Conservation (phyloP, 371 early-diverging fungal genomes). For the Haplosporangium sp. region DNA sequence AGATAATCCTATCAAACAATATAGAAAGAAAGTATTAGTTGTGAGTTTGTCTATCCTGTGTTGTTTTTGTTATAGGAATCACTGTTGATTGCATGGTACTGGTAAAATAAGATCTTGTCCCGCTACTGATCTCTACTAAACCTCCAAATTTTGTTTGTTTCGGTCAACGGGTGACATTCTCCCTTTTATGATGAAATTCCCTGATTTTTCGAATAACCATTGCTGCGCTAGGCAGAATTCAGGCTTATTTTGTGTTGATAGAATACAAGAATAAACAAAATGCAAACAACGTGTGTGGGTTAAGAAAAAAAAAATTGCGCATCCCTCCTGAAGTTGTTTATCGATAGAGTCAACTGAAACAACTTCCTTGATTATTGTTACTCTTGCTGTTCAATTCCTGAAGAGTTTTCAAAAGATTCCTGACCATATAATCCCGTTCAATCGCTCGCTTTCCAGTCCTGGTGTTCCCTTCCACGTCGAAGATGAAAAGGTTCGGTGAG, state of each 20-base stretch:
- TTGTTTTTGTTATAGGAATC: no score
- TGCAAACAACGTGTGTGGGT: neutral
- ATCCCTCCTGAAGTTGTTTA: neutral
- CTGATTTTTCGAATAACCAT: neutral
- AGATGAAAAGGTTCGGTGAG: neutral
- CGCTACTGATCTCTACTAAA: no score
- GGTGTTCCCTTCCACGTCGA: neutral
- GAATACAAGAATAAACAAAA: neutral
- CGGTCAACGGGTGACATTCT: no score
- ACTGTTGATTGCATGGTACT: no score
- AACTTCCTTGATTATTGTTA: neutral
- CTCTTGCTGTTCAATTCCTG: neutral
- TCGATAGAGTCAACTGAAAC: neutral
- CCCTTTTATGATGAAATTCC: neutral
- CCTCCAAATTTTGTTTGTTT: no score
- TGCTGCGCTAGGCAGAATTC: neutral
- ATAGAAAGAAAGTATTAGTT: neutral
- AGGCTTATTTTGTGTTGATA: neutral
- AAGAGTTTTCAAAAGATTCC: neutral
- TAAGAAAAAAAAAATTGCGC: neutral
- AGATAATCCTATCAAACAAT: constrained; percentile 70
- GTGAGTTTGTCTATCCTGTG: neutral
- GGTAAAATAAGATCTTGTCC: no score
- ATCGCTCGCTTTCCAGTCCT: neutral
- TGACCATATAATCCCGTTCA: neutral